Conservation (phyloP, 1,139 yeast species). For the Kazachstania sp. region DNA sequence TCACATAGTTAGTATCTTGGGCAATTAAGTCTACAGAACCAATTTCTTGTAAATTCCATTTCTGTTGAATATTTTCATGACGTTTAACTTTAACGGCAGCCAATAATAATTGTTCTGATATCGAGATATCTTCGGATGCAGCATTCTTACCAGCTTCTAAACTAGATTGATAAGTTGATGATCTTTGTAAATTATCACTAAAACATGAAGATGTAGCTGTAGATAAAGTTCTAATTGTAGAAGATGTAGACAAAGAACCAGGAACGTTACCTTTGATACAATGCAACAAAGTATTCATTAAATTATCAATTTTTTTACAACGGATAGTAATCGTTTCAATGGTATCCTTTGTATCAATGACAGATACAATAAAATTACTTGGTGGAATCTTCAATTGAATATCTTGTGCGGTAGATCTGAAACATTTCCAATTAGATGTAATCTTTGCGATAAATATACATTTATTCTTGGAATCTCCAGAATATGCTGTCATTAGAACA, state of each 20-base stretch:
- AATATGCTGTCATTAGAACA: conserved; percentile 78
- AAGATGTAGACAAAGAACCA: conserved; percentile 13
- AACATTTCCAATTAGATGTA: conserved; percentile 19
- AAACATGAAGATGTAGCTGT: conserved; percentile 9
- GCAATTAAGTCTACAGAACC: conserved; percentile 15
- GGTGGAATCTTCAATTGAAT: conserved; percentile 25
- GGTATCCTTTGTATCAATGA: conserved; percentile 4
- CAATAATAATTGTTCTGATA: conserved; percentile 2
- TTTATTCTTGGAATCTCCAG: conserved; percentile 34
- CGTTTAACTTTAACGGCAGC: conserved; percentile 8
- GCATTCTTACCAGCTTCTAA: neutral
- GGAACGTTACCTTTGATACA: conserved; percentile 16
- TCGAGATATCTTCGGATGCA: neutral
- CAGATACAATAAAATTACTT: conserved; percentile 10
- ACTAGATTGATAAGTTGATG: neutral
- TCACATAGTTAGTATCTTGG: conserved; percentile 13
- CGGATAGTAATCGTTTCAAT: conserved; percentile 17
- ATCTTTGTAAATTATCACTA: conserved; percentile 4
- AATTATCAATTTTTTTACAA: conserved; percentile 15
- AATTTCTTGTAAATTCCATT: conserved; percentile 7
- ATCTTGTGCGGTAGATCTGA: conserved; percentile 30
- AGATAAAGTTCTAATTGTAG: conserved; percentile 9
- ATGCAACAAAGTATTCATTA: conserved; percentile 17
- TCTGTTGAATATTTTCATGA: conserved; percentile 4
- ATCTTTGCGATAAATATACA: conserved; percentile 17